Base-by-base conservation (phyloP, 73 alveolate species). In the Durusdinium trenchii region DNA sequence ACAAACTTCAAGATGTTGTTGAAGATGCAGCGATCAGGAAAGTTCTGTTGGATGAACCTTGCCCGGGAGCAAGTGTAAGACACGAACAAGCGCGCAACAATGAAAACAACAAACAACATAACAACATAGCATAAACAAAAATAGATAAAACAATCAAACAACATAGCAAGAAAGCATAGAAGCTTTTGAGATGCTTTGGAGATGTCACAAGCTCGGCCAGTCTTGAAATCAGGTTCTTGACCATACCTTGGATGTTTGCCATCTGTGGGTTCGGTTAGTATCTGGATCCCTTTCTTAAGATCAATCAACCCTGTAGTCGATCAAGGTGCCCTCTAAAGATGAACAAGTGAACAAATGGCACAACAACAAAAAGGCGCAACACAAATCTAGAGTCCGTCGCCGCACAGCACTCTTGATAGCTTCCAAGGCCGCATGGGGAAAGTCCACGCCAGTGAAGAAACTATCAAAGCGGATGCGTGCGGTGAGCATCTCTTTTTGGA, bases 201-300 rank as follows among this genome's bases (percentile, higher is more conserved):
- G 47, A 79, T 47, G 26, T 79, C 90, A 47, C 90, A 79, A 6
- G 90, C 90, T 38, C 90, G 45, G 2, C 90, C 90, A 79, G 90
- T 45, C 23, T 23, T 23, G 52, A 43, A 79, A 1, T 45, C 57
- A 45, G 46, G 10, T 2, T 23, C 26, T 2, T 3, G 3, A 2
- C 90, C 90, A 47, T 79, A 79, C 90, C 90, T 79, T 57, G 69
- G 12, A 57, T 12, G 12, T 47, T 3, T 71, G 48, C 35, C 26
- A 28, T 5, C 35, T 38, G 6, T 18, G 38, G 26, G 38, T n/a
- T n/a, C n/a, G 26, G 50, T 3, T 14, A 71, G 23, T n/a, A 71
- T 71, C 26, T 71, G 32, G 16, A n/a, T 7, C 32, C 43, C 50
- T 14, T 16, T n/a, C 51, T 20, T 26, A 28, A n/a, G 50, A 26